A percentile compares a stretch with the other conserved stretches of the same genome.
Conservation (phyloP, 176 grass and related monocot genomes). For the Bolboschoenus planiculmis region DNA sequence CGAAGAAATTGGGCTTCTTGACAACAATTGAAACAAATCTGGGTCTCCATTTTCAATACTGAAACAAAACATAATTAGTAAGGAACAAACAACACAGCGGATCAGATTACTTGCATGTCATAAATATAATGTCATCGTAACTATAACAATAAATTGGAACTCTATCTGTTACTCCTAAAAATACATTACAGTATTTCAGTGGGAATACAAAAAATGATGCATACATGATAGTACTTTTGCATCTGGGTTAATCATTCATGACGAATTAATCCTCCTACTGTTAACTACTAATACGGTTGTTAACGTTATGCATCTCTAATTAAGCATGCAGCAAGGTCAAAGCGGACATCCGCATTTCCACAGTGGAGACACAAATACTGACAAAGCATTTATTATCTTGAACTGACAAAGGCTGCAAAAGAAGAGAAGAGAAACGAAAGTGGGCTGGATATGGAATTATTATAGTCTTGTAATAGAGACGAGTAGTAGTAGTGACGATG, state of each 20-base stretch:
- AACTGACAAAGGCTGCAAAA: slow-evolving; percentile 14
- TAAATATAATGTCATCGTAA: neutral
- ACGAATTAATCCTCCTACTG: no score
- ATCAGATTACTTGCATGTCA: no score
- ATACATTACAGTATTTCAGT: no score
- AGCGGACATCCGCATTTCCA: neutral
- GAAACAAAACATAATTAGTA: neutral
- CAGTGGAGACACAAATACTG: neutral
- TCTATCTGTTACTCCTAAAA: no score
- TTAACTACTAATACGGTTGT: no score
- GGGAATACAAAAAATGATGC: no score
- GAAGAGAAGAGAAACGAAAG: neutral
- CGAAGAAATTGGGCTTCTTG: neutral
- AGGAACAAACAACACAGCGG: no score
- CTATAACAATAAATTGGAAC: neutral
- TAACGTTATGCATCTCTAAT: neutral
- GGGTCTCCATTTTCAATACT: neutral
- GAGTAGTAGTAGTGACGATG: no score
- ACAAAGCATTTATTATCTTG: slow-evolving; percentile 10
- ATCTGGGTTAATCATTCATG: no score
- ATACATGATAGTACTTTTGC: no score
- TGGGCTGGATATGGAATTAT: neutral
- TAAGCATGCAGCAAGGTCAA: neutral
- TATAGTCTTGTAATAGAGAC: no score
- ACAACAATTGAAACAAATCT: neutral